phyloP scores from a whole-genome alignment of 148 eudicot genomes.

The Rhododendron simsii region DNA sequence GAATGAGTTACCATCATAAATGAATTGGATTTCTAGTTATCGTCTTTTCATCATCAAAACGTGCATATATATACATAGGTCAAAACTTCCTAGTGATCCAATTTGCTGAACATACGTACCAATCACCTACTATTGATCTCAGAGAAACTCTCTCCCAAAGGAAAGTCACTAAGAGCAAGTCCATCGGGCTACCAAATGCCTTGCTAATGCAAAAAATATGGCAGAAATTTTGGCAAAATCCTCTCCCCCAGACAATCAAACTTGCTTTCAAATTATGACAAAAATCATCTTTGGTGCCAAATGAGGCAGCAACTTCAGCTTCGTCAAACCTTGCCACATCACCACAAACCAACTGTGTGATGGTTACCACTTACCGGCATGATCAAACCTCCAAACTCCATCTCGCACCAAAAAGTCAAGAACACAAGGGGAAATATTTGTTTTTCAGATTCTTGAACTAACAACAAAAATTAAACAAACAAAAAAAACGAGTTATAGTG shows the following conservation, averaged over 20 bases:
- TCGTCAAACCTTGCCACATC: background rate
- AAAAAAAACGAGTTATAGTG: background rate
- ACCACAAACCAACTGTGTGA: background rate
- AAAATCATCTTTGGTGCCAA: background rate
- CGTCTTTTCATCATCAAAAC: background rate
- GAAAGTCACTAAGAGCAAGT: background rate
- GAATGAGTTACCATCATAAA: background rate
- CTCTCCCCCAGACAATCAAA: background rate
- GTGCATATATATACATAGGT: background rate
- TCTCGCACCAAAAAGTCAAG: background rate
- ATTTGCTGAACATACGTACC: background rate
- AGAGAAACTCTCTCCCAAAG: background rate
- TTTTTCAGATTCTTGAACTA: background rate
- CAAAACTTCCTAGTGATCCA: background rate
- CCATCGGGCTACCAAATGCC: background rate
- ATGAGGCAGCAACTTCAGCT: background rate
- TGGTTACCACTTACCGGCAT: background rate
- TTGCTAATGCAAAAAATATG: background rate
- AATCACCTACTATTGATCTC: background rate
- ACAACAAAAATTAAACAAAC: background rate
- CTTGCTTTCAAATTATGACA: background rate
- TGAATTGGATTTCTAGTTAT: background rate
- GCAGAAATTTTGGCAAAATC: background rate
- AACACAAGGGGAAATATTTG: background rate
- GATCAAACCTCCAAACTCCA: background rate